phyloP scores from a whole-genome alignment of 2,329 filamentous ascomycete species.

The Byssochlamys sp. region DNA sequence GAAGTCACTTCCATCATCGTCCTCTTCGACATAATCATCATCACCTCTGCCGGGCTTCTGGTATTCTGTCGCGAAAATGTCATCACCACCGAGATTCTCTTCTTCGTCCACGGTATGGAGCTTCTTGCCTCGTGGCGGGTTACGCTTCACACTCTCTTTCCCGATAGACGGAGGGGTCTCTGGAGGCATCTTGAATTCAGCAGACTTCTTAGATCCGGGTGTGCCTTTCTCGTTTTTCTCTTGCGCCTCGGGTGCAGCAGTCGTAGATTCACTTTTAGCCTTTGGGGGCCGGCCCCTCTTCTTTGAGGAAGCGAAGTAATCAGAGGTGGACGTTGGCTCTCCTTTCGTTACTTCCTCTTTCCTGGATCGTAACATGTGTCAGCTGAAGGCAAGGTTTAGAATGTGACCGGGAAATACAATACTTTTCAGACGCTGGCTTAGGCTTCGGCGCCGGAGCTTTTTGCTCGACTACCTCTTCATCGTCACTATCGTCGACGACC shows the following conservation, averaged over 20 bases:
- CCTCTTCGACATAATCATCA: conserved; percentile 62
- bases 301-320: conserved; percentile 53
- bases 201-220: conserved; percentile 34
- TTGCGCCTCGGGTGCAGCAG: conserved; percentile 8
- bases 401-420: conserved; percentile 18
- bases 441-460: conserved; percentile 30
- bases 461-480: conserved; percentile 49
- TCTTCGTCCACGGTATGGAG: conserved; percentile 50
- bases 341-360: conserved; percentile 43
- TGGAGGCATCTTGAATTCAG: neutral
- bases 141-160: conserved; percentile 11
- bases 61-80: conserved; percentile 69
- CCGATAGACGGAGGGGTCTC: conserved; percentile 4
- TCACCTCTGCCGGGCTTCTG: conserved; percentile 54
- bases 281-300: conserved; percentile 42
- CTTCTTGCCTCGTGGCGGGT: conserved; percentile 19
- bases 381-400: conserved; percentile 3
- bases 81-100: conserved; percentile 60
- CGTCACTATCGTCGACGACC: conserved; percentile 71
- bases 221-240: conserved; percentile 21
- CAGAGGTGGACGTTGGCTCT: conserved; percentile 52
- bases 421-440: conserved; percentile 40
- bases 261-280: conserved; percentile 13
- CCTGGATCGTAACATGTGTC: conserved; percentile 14
- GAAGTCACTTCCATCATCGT: conserved; percentile 52